Percentiles rank a stretch among this genome's conserved stretches.
These are phyloP conservation scores for Calycina herbarum DNA, from an alignment of 2,329 filamentous ascomycete genomes.

Conservation along the genomic window DNA sequence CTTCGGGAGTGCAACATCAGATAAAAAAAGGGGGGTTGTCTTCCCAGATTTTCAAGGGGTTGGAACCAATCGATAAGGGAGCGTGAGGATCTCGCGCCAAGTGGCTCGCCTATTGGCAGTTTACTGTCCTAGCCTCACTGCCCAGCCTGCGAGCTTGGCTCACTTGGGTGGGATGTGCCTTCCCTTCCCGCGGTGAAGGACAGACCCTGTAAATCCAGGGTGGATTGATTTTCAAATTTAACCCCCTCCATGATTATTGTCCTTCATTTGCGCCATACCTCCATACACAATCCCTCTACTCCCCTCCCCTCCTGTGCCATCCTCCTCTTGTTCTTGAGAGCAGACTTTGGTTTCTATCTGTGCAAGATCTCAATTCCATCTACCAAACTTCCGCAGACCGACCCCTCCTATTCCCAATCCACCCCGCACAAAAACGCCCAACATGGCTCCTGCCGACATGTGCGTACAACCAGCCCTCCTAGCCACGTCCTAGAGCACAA, in stretches of 20 bases:
- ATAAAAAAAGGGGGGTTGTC: too few species aligned
- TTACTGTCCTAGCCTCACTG: too few species aligned
- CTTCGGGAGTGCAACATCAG: too few species aligned
- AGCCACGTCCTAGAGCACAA: background rate
- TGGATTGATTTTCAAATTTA: background rate
- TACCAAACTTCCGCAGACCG: background rate
- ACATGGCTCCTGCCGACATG: slow-evolving; percentile 27
- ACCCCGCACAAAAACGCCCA: slow-evolving; percentile 12
- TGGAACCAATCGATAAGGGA: too few species aligned
- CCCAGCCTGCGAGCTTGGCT: too few species aligned
- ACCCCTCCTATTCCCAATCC: background rate
- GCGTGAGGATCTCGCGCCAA: too few species aligned
- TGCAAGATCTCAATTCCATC: background rate
- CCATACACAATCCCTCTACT: background rate
- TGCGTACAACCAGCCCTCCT: slow-evolving; percentile 18
- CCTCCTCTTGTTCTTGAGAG: background rate
- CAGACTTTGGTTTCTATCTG: background rate
- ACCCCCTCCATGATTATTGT: background rate
- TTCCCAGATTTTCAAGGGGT: too few species aligned
- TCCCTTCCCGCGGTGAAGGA: too few species aligned
- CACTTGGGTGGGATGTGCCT: too few species aligned
- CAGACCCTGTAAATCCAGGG: too few species aligned
- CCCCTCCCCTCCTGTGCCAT: background rate
- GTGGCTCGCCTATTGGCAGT: too few species aligned
- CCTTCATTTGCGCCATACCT: background rate